These are phyloP conservation scores for Lactarius hatsudake DNA, from an alignment of 768 basidiomycete species.

Conservation along the genomic window DNA sequence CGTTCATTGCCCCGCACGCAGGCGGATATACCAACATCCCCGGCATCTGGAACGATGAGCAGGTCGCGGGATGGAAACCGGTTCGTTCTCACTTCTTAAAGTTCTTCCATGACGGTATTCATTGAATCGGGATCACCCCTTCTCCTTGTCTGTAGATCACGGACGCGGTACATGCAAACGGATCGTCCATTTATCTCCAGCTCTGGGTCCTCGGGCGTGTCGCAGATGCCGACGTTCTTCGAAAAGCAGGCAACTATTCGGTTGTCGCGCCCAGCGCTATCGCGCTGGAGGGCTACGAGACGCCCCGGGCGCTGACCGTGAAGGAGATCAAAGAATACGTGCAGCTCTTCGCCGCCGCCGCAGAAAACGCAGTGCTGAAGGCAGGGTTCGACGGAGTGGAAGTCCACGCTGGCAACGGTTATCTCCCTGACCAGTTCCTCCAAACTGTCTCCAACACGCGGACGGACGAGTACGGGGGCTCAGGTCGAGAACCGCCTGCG, in stretches of 20 bases:
- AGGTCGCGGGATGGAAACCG: conserved; percentile 54
- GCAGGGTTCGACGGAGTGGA: conserved; percentile 36
- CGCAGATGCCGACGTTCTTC: conserved; percentile 23
- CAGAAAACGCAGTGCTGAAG: conserved; percentile 29
- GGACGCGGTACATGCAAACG: conserved; percentile 45
- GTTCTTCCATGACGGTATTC: neutral
- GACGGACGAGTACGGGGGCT: conserved; percentile 47
- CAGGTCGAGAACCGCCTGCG: conserved; percentile 44
- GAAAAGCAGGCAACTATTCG: conserved; percentile 1
- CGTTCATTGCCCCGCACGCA: conserved; percentile 51
- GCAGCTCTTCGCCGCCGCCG: conserved; percentile 43
- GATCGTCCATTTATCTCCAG: conserved; percentile 44
- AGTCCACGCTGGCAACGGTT: conserved; percentile 34
- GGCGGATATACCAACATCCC: conserved; percentile 45
- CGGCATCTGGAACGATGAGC: conserved; percentile 50
- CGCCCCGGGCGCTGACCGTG: conserved; percentile 44
- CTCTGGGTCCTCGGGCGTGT: conserved; percentile 49
- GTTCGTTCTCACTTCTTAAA: conserved; percentile 30
- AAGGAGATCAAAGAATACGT: conserved; percentile 52
- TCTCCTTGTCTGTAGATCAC: conserved; percentile 17
- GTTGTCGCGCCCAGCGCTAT: conserved; percentile 1
- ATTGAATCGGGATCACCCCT: neutral
- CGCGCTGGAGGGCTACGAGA: neutral
- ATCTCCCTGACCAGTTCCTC: conserved; percentile 40
- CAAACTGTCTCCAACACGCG: conserved; percentile 39